Conservation (phyloP, 2,329 filamentous ascomycete species). For the Sphaerulina vaccinii region DNA sequence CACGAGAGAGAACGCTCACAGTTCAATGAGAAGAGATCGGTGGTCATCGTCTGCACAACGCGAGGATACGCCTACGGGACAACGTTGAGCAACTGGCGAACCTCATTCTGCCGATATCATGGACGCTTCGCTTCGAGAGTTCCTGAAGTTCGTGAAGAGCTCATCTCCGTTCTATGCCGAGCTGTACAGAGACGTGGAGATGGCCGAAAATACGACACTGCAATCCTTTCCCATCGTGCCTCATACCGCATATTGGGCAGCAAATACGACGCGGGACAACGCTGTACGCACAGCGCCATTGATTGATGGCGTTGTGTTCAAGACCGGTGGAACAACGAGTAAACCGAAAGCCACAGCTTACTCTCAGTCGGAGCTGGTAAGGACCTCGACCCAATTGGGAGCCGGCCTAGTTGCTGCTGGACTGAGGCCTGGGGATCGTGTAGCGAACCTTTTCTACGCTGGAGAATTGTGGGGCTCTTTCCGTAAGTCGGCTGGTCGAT, state of each 20-base stretch:
- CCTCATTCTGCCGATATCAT: too few species aligned
- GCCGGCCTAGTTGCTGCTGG: not conserved
- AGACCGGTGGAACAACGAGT: constrained; percentile 5
- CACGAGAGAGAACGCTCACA: too few species aligned
- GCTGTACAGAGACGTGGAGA: constrained; percentile 2
- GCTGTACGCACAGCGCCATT: not conserved
- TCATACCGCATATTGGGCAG: constrained; percentile 2
- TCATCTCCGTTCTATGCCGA: constrained; percentile 3
- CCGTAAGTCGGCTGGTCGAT: not conserved
- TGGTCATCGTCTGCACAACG: too few species aligned
- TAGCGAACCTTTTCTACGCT: constrained; percentile 7
- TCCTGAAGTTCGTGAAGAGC: not conserved
- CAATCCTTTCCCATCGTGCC: not conserved
- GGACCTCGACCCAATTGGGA: not conserved
- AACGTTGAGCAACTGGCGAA: too few species aligned
- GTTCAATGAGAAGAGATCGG: too few species aligned
- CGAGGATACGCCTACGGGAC: too few species aligned
- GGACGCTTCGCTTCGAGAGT: constrained; percentile 1
- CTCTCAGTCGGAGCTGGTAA: constrained; percentile 3
- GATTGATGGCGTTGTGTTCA: constrained; percentile 4
- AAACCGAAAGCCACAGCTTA: constrained; percentile 7
- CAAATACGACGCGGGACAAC: not conserved
- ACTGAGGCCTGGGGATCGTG: constrained; percentile 1
- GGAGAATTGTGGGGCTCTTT: constrained; percentile 4
- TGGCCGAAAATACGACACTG: not conserved